Percentiles rank a stretch among this genome's conserved stretches.
Evolutionary conservation across 305 asterid species (phyloP).

Genomic region (Solanum hybrid): DNA sequence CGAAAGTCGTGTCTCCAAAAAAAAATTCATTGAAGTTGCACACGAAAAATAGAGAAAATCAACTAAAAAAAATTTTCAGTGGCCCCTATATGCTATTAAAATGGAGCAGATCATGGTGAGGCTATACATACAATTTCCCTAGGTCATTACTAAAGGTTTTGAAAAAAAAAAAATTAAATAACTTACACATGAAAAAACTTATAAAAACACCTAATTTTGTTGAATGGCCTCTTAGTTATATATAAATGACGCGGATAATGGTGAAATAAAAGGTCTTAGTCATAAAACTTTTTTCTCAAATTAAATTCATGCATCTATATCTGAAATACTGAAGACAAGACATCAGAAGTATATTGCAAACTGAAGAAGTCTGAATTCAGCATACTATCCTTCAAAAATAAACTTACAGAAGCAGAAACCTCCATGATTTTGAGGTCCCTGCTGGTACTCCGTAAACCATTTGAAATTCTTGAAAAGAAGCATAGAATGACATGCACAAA

Average conservation of each 20-base stretch:
- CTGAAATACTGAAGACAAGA: not conserved
- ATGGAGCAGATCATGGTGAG: not conserved
- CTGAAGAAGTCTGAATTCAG: not conserved
- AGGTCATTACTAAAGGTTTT: not conserved
- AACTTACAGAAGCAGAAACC: not conserved
- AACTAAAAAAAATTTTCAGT: too few species aligned
- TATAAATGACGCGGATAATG: not conserved
- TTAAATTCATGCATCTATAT: not conserved
- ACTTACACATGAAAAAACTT: not conserved
- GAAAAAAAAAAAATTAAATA: too few species aligned
- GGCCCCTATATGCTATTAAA: not conserved
- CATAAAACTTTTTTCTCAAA: not conserved
- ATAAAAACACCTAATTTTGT: not conserved
- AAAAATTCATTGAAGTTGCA: not conserved
- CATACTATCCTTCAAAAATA: not conserved
- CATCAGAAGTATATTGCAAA: not conserved
- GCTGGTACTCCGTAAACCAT: not conserved
- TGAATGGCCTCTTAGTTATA: not conserved
- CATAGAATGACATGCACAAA: not conserved
- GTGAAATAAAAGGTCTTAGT: not conserved
- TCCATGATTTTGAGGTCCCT: not conserved
- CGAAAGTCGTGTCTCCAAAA: not conserved
- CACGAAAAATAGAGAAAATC: not conserved
- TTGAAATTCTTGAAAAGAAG: not conserved
- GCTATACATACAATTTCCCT: not conserved